These are phyloP conservation scores for Leccinum ochraceum DNA, from an alignment of 768 basidiomycete genomes.

Conservation along the genomic window DNA sequence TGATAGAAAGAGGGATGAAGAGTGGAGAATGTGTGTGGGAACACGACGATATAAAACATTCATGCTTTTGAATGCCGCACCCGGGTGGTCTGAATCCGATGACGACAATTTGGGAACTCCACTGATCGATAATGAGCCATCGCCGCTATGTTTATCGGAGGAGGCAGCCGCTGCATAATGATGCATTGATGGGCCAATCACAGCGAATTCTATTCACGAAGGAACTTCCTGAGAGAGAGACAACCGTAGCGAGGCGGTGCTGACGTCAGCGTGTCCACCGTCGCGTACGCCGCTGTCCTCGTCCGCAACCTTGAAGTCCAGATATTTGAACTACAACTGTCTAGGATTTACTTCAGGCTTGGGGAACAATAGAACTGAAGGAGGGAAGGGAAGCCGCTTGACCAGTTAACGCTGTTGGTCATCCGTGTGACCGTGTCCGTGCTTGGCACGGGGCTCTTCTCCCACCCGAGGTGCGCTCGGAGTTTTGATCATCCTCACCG, in stretches of 20 bases:
- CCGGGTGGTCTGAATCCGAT: background rate
- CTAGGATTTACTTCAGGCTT: no score
- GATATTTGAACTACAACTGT: no score
- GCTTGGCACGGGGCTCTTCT: no score
- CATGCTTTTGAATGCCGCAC: conserved; percentile 14
- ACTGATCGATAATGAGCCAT: background rate
- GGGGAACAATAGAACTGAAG: no score
- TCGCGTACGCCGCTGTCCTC: no score
- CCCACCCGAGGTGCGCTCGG: background rate
- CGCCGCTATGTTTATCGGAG: background rate
- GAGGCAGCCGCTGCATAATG: background rate
- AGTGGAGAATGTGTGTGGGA: background rate
- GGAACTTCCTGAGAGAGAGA: no score
- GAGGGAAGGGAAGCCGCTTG: background rate
- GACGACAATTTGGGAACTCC: conserved; percentile 4
- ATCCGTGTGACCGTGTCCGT: no score
- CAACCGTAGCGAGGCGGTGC: no score
- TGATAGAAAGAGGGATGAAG: background rate
- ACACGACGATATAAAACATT: conserved; percentile 5
- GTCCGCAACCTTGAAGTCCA: no score
- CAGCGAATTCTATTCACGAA: background rate
- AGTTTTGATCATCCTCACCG: no score
- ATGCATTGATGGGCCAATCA: conserved; percentile 1
- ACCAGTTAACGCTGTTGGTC: background rate
- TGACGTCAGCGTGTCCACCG: no score